A percentile compares a stretch with the other conserved stretches of the same genome.
Conservation (phyloP, 169 alveolate species). For the Hammondia hammondi region DNA sequence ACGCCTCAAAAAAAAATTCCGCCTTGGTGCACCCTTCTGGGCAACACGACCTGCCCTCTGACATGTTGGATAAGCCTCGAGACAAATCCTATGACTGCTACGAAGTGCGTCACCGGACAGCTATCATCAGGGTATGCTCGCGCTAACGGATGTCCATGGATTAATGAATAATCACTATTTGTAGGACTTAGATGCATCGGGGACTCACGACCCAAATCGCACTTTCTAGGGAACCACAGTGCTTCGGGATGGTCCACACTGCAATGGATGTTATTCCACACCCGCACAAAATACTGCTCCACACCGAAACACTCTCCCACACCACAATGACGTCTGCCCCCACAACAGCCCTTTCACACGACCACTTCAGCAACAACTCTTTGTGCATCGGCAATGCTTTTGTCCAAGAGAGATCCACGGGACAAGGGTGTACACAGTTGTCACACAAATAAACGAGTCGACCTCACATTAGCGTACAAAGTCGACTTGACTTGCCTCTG, state of each 20-base stretch:
- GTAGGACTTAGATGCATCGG: neutral
- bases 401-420: neutral
- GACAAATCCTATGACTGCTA: neutral
- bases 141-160: neutral
- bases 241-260: neutral
- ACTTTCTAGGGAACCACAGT: neutral
- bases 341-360: neutral
- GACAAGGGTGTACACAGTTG: neutral
- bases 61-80: neutral
- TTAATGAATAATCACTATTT: no score
- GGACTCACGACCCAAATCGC: neutral
- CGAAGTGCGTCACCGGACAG: neutral
- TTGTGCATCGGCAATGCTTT: neutral
- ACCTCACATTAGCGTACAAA: no score
- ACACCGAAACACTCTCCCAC: neutral
- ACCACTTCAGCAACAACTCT: neutral
- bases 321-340: neutral
- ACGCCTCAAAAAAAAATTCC: neutral
- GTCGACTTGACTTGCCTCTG: no score
- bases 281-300: neutral
- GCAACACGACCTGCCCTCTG: neutral
- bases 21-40: neutral
- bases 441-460: neutral
- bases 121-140: neutral
- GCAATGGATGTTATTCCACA: neutral